phyloP scores from a whole-genome alignment of 345 rosid genomes.

The Diplotaxis tenuifolia region DNA sequence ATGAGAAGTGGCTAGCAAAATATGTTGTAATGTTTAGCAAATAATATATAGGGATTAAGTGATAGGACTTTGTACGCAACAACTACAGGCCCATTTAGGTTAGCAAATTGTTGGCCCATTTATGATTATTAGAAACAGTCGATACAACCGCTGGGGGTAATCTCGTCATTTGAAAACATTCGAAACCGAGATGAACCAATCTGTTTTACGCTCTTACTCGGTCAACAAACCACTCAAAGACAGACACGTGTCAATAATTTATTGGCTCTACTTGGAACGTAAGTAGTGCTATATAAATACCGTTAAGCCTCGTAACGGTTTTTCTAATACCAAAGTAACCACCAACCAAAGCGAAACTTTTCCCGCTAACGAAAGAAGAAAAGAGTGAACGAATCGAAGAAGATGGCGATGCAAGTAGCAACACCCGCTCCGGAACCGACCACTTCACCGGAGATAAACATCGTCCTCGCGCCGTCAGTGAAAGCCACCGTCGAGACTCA shows the following conservation, averaged over 20 bases:
- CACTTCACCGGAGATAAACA: slow-evolving; percentile 32
- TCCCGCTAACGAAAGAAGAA: too few species aligned
- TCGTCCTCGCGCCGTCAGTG: slow-evolving; percentile 25
- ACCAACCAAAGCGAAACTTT: slow-evolving; percentile 17
- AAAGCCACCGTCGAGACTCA: slow-evolving; percentile 34
- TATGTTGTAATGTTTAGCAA: too few species aligned
- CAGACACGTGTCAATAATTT: slow-evolving; percentile 26
- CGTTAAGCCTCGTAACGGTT: slow-evolving; percentile 29
- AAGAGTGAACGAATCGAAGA: too few species aligned
- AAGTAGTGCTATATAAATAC: slow-evolving; percentile 26
- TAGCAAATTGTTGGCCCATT: background rate
- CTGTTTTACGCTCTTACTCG: slow-evolving; percentile 37
- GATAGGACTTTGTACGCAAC: too few species aligned
- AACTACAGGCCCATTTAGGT: background rate
- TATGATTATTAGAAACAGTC: too few species aligned
- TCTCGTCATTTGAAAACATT: background rate
- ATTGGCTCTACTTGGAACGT: slow-evolving; percentile 1
- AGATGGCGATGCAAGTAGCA: slow-evolving; percentile 43
- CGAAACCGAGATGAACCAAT: slow-evolving; percentile 21
- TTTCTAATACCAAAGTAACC: slow-evolving; percentile 18
- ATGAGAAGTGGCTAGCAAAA: too few species aligned
- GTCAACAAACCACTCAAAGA: slow-evolving; percentile 27
- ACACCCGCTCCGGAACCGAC: slow-evolving; percentile 39
- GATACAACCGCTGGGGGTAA: background rate
- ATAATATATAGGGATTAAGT: too few species aligned